Percentiles rank a stretch among this genome's conserved stretches.
These are phyloP conservation scores for Alternaria atra DNA, from an alignment of 2,329 filamentous ascomycete genomes.

Conservation along the genomic window DNA sequence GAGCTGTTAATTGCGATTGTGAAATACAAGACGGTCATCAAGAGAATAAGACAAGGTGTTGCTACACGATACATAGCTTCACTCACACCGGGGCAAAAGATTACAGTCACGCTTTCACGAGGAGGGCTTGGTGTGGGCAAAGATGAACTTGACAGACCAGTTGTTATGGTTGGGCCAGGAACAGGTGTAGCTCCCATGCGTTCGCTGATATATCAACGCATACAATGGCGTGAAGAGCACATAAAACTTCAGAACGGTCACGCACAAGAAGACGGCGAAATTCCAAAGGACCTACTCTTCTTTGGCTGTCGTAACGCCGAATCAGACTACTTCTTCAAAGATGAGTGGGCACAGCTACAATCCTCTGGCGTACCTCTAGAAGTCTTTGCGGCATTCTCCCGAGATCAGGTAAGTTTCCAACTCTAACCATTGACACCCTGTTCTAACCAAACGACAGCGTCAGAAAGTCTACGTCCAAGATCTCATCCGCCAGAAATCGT, in stretches of 20 bases:
- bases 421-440: too few species aligned
- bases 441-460: slow-evolving; percentile 30
- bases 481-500: slow-evolving; percentile 62
- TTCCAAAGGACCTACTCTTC: slow-evolving; percentile 66
- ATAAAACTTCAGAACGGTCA: background rate
- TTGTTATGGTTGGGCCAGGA: slow-evolving; percentile 83
- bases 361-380: slow-evolving; percentile 56
- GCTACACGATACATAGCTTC: slow-evolving; percentile 85
- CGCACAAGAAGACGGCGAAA: background rate
- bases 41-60: slow-evolving; percentile 82
- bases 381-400: slow-evolving; percentile 73
- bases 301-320: slow-evolving; percentile 81
- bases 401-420: slow-evolving; percentile 64
- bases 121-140: slow-evolving; percentile 56
- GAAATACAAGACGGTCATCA: slow-evolving; percentile 88
- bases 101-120: slow-evolving; percentile 68
- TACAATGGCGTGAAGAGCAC: slow-evolving; percentile 48
- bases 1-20: slow-evolving; percentile 87
- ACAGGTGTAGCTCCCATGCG: slow-evolving; percentile 89
- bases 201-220: slow-evolving; percentile 78
- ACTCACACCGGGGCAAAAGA: slow-evolving; percentile 65
- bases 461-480: slow-evolving; percentile 75
- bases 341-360: slow-evolving; percentile 72
- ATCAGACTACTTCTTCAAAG: slow-evolving; percentile 81
- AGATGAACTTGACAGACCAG: slow-evolving; percentile 62